These are phyloP conservation scores for Xylariaceae sp. DNA, from an alignment of 2,329 filamentous ascomycete genomes.

Conservation along the genomic window DNA sequence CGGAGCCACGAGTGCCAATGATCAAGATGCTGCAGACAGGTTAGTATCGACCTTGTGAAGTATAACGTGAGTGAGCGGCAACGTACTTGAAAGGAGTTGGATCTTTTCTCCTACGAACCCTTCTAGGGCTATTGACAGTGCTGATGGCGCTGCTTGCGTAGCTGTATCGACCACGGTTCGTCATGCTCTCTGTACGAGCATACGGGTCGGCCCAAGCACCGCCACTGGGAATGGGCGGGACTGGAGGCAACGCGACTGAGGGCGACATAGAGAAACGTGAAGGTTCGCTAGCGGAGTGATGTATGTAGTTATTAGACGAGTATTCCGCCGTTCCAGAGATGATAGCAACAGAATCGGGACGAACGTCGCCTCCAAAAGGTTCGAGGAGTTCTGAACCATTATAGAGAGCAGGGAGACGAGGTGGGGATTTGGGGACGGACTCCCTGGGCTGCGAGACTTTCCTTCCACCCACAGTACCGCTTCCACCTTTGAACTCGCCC, in stretches of 20 bases:
- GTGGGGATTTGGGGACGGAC: slow-evolving; percentile 53
- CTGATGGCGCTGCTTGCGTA: slow-evolving; percentile 90
- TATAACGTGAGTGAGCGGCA: not conserved
- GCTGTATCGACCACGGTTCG: slow-evolving; percentile 90
- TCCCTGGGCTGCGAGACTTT: slow-evolving; percentile 49
- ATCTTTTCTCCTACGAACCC: slow-evolving; percentile 90
- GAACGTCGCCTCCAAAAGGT: slow-evolving; percentile 34
- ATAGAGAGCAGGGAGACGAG: slow-evolving; percentile 49
- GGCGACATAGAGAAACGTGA: slow-evolving; percentile 38
- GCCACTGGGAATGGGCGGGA: slow-evolving; percentile 58
- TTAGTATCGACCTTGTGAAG: slow-evolving; percentile 16
- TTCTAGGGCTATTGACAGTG: slow-evolving; percentile 86
- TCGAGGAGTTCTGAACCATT: slow-evolving; percentile 34
- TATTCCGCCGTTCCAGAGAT: slow-evolving; percentile 32
- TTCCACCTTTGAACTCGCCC: slow-evolving; percentile 45
- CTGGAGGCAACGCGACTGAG: slow-evolving; percentile 49
- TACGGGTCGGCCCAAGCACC: slow-evolving; percentile 68
- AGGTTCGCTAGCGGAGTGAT: slow-evolving; percentile 52
- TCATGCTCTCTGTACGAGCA: slow-evolving; percentile 87
- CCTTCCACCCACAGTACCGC: slow-evolving; percentile 35
- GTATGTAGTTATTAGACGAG: slow-evolving; percentile 32
- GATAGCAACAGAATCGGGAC: slow-evolving; percentile 33
- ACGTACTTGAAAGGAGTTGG: slow-evolving; percentile 97
- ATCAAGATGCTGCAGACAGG: slow-evolving; percentile 66
- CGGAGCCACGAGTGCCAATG: slow-evolving; percentile 77